These are phyloP conservation scores for Clarkia xantiana DNA, from an alignment of 345 rosid species.

Conservation along the genomic window DNA sequence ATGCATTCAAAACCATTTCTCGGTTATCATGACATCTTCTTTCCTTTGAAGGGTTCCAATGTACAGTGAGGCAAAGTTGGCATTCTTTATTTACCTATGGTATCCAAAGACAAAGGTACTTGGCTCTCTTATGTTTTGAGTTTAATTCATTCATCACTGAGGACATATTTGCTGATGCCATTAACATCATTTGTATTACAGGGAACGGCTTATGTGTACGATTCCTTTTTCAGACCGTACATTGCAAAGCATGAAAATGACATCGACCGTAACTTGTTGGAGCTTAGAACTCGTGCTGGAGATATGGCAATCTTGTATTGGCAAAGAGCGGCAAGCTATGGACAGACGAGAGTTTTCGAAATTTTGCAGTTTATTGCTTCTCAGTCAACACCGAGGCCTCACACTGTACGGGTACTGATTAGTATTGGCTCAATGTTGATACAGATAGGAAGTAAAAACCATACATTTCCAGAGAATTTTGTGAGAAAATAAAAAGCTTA, in stretches of 20 bases:
- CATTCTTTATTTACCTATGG: conserved; percentile 51
- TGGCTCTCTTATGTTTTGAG: neutral
- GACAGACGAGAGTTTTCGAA: conserved; percentile 35
- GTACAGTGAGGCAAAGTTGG: conserved; percentile 63
- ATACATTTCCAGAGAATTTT: no score
- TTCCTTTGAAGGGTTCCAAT: conserved; percentile 45
- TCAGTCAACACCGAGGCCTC: conserved; percentile 38
- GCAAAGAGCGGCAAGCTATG: conserved; percentile 41
- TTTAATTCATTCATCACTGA: no score
- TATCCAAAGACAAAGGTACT: conserved; percentile 49
- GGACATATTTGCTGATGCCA: no score
- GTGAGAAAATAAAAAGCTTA: no score
- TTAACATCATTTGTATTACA: conserved; percentile 6
- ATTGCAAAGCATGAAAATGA: conserved; percentile 49
- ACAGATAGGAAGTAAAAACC: no score
- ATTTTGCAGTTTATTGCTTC: conserved; percentile 36
- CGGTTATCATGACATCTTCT: conserved; percentile 5
- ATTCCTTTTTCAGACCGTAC: conserved; percentile 48
- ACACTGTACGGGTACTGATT: conserved; percentile 27
- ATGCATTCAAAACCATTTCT: neutral
- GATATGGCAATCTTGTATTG: conserved; percentile 38
- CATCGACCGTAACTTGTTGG: conserved; percentile 45
- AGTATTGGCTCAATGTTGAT: neutral
- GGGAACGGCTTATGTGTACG: conserved; percentile 60
- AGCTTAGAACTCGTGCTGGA: conserved; percentile 40